Conservation (phyloP, 805 yeast species). For the Wickerhamiella spandovensis region DNA sequence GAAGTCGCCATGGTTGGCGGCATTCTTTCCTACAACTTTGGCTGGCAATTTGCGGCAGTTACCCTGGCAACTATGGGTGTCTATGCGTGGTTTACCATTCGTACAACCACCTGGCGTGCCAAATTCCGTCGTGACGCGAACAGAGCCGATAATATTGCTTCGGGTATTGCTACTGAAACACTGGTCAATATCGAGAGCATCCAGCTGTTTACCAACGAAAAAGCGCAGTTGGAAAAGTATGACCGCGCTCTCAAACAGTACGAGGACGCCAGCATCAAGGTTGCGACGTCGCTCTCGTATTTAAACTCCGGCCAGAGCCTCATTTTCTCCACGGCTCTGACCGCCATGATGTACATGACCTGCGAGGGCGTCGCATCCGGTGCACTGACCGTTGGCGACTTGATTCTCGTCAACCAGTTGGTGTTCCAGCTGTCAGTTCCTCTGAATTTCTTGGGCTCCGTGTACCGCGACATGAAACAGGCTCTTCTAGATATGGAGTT, state of each 20-base stretch:
- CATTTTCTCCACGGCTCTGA: slow-evolving; percentile 74
- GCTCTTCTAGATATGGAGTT: slow-evolving; percentile 93
- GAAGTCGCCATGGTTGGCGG: slow-evolving; percentile 92
- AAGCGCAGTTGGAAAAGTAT: slow-evolving; percentile 64
- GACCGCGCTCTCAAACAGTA: slow-evolving; percentile 60
- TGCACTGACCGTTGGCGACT: slow-evolving; percentile 77
- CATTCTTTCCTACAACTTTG: slow-evolving; percentile 84
- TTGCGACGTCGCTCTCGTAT: slow-evolving; percentile 64
- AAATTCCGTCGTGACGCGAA: slow-evolving; percentile 80
- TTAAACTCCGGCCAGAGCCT: slow-evolving; percentile 67
- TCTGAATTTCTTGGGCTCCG: slow-evolving; percentile 85
- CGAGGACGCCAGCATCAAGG: slow-evolving; percentile 54
- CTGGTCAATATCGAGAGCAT: slow-evolving; percentile 90
- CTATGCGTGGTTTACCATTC: slow-evolving; percentile 74
- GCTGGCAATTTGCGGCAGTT: slow-evolving; percentile 75
- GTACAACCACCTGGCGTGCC: slow-evolving; percentile 94
- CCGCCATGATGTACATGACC: slow-evolving; percentile 98
- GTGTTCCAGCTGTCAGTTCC: slow-evolving; percentile 96
- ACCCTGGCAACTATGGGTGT: slow-evolving; percentile 81
- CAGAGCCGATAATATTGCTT: slow-evolving; percentile 90
- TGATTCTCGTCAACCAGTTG: slow-evolving; percentile 86
- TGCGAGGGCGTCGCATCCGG: slow-evolving; percentile 85
- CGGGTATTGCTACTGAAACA: slow-evolving; percentile 86
- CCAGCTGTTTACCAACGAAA: slow-evolving; percentile 86
- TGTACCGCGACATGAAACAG: slow-evolving; percentile 87